Conservation (phyloP, 169 alveolate species). For the Fabrea salina region DNA sequence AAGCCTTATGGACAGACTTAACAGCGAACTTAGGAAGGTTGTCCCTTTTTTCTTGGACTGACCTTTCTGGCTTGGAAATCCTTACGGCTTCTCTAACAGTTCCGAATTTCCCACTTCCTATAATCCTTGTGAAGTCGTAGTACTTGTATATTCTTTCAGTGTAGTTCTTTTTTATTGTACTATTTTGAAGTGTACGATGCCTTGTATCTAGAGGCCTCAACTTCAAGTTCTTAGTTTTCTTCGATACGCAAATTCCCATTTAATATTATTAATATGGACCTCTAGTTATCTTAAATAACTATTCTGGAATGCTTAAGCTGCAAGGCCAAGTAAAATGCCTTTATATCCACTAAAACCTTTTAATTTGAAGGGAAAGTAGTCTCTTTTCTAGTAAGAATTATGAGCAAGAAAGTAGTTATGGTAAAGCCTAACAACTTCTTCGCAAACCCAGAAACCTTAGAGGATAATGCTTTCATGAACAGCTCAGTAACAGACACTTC, state of each 20-base stretch:
- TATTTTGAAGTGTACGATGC: neutral
- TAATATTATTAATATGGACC: too few species aligned
- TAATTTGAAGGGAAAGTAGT: too few species aligned
- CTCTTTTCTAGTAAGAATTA: too few species aligned
- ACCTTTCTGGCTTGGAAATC: neutral
- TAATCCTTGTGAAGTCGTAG: constrained; percentile 11
- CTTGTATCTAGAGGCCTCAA: neutral
- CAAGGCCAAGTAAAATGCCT: too few species aligned
- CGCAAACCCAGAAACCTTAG: constrained; percentile 35
- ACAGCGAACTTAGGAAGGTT: too few species aligned
- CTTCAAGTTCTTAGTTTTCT: neutral
- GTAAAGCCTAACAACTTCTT: constrained; percentile 30
- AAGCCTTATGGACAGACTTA: too few species aligned
- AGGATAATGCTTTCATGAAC: constrained; percentile 33
- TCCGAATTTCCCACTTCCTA: constrained; percentile 33
- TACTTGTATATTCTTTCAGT: neutral
- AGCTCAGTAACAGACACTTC: neutral
- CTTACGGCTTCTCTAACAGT: constrained; percentile 31
- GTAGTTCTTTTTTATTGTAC: neutral
- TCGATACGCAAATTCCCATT: constrained; percentile 10
- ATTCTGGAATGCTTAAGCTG: too few species aligned
- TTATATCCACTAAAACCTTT: too few species aligned
- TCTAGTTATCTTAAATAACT: too few species aligned
- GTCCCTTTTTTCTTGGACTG: too few species aligned
- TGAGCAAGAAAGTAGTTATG: constrained; percentile 23